A percentile compares a stretch with the other conserved stretches of the same genome.
phyloP scores from a whole-genome alignment of 2,329 filamentous ascomycete species.

The Colletotrichum sansevieriae region DNA sequence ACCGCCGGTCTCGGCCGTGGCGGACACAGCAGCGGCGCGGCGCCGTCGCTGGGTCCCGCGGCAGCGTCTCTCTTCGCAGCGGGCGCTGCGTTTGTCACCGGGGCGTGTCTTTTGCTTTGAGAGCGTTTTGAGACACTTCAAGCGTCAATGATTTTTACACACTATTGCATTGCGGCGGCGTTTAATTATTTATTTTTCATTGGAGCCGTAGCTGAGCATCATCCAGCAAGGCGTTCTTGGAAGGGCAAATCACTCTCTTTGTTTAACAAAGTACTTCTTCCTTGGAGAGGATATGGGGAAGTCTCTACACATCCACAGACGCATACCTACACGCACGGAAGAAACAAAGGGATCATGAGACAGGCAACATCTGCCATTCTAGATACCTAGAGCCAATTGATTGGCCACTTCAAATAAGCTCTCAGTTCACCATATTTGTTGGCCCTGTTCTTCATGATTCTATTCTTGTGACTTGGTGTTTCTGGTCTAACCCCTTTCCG shows the following conservation, averaged over 20 bases:
- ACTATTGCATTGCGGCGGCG: slow-evolving; percentile 38
- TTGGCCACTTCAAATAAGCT: slow-evolving; percentile 16
- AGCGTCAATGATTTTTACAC: neutral
- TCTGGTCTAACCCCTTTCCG: slow-evolving; percentile 4
- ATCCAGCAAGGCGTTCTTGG: slow-evolving; percentile 34
- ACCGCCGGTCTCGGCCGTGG: slow-evolving; percentile 55
- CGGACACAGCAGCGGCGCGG: slow-evolving; percentile 27
- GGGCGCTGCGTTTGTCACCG: slow-evolving; percentile 15
- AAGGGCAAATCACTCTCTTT: neutral
- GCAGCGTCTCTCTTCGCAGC: slow-evolving; percentile 33
- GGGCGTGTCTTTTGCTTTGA: slow-evolving; percentile 18
- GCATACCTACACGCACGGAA: neutral
- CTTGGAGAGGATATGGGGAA: slow-evolving; percentile 15
- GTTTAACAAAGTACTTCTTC: slow-evolving; percentile 22
- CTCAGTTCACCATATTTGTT: neutral
- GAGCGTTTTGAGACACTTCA: neutral
- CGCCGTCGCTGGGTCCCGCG: slow-evolving; percentile 24
- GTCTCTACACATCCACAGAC: neutral
- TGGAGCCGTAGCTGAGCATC: slow-evolving; percentile 18
- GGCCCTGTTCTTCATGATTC: slow-evolving; percentile 9
- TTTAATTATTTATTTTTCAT: neutral
- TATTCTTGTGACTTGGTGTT: slow-evolving; percentile 15
- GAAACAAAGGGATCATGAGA: slow-evolving; percentile 1
- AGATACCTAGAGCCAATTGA: slow-evolving; percentile 30
- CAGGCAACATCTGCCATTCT: neutral